Conservation (phyloP, 306 rosid species). For the Canavalia ensiformis region DNA sequence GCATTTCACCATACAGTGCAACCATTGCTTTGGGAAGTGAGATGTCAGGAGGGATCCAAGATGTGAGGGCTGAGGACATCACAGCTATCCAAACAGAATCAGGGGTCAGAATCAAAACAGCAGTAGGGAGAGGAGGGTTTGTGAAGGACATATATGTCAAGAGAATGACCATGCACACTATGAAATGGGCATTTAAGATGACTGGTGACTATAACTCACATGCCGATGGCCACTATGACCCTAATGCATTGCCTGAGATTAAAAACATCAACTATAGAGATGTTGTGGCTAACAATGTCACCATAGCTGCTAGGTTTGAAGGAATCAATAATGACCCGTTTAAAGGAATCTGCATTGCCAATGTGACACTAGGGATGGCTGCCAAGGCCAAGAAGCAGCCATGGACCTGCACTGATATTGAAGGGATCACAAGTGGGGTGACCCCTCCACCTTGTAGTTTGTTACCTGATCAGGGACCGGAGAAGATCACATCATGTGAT, state of each 20-base stretch:
- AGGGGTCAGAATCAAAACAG: conserved; percentile 82
- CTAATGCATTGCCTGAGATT: conserved; percentile 78
- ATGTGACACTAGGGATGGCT: conserved; percentile 76
- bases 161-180: conserved; percentile 71
- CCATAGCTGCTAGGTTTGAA: conserved; percentile 78
- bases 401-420: conserved; percentile 78
- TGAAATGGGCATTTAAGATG: conserved; percentile 93
- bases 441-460: conserved; percentile 74
- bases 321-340: conserved; percentile 80
- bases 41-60: conserved; percentile 88
- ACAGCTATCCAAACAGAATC: conserved; percentile 74
- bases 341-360: conserved; percentile 83
- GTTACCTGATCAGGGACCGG: conserved; percentile 67
- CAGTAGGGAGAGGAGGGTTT: conserved; percentile 83
- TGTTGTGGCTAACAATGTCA: conserved; percentile 77
- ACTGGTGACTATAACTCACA: conserved; percentile 86
- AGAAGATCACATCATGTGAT: conserved; percentile 63
- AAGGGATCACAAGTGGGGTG: conserved; percentile 78
- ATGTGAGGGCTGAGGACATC: conserved; percentile 81
- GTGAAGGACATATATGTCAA: conserved; percentile 82
- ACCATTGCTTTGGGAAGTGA: conserved; percentile 89
- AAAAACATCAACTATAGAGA: conserved; percentile 70
- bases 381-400: conserved; percentile 82
- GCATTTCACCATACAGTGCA: conserved; percentile 87
- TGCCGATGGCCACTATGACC: conserved; percentile 75